Evolutionary conservation across 1,284 basidiomycete species (phyloP).

Genomic region (Trichosporon inkin): DNA sequence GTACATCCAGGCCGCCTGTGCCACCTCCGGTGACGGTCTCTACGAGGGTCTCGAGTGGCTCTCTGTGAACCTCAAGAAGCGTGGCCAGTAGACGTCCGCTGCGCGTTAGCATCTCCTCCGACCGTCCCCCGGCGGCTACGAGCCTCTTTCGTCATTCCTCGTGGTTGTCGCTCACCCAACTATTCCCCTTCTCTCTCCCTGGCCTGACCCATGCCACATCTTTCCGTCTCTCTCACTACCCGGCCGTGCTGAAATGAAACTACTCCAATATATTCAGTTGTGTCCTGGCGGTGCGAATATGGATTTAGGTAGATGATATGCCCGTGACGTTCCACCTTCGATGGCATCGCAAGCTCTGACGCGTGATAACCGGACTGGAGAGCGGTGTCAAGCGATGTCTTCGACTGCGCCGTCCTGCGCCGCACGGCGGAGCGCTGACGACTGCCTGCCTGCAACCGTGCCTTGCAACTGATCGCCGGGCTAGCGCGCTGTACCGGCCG

Average conservation of each 20-base stretch:
- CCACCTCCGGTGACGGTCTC: constrained; percentile 96
- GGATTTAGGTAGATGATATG: constrained; percentile 20
- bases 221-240: constrained; percentile 14
- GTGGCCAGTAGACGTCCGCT: constrained; percentile 30
- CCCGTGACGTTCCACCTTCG: constrained; percentile 15
- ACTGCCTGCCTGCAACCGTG: no score
- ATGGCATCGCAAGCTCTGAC: neutral
- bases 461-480: no score
- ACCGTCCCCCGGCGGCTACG: constrained; percentile 7
- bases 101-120: constrained; percentile 5
- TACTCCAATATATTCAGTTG: constrained; percentile 18
- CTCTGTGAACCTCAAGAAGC: constrained; percentile 52
- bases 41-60: constrained; percentile 97
- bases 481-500: no score
- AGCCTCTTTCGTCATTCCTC: constrained; percentile 10
- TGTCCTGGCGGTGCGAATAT: constrained; percentile 9
- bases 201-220: constrained; percentile 15
- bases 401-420: no score
- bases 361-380: no score
- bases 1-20: constrained; percentile 99
- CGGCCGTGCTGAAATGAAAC: constrained; percentile 22
- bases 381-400: no score
- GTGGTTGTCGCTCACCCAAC: neutral
- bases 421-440: no score
- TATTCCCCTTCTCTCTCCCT: constrained; percentile 13